phyloP scores from a whole-genome alignment of 2,329 filamentous ascomycete genomes.

The Aureobasidium sp. region DNA sequence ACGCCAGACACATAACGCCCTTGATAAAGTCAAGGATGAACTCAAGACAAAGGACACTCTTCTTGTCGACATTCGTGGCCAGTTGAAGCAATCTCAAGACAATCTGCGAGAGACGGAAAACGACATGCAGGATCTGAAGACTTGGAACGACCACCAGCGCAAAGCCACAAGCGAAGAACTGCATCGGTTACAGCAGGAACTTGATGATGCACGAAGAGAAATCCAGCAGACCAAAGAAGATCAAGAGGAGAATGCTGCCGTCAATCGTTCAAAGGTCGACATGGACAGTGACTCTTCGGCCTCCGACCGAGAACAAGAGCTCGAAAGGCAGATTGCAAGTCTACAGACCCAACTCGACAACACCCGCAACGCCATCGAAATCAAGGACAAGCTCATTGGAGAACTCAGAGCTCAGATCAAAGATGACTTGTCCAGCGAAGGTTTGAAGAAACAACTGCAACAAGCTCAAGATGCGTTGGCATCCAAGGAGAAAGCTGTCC shows the following conservation, averaged over 20 bases:
- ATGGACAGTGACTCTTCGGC: constrained; percentile 3
- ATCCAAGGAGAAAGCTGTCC: neutral
- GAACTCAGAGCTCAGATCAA: neutral
- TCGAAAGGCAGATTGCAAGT: neutral
- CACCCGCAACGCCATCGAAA: neutral
- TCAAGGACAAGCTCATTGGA: neutral
- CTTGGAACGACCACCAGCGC: neutral
- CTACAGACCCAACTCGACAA: neutral
- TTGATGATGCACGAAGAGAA: neutral
- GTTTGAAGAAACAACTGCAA: constrained; percentile 3
- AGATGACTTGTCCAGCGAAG: neutral
- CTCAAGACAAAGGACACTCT: neutral
- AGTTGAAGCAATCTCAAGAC: constrained; percentile 8
- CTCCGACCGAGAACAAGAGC: constrained; percentile 21
- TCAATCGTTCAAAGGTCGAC: constrained; percentile 19
- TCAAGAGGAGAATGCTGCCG: neutral
- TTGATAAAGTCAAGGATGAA: constrained; percentile 11
- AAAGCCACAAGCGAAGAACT: constrained; percentile 4
- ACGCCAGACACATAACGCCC: neutral
- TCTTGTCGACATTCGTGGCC: neutral
- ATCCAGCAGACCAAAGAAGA: neutral
- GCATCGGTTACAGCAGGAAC: constrained; percentile 4
- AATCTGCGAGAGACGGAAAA: neutral
- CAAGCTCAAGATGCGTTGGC: constrained; percentile 1
- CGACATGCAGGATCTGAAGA: constrained; percentile 6